Evolutionary conservation across 352 stramenopile species (phyloP).

Genomic region (Phytopythium helicoides): DNA sequence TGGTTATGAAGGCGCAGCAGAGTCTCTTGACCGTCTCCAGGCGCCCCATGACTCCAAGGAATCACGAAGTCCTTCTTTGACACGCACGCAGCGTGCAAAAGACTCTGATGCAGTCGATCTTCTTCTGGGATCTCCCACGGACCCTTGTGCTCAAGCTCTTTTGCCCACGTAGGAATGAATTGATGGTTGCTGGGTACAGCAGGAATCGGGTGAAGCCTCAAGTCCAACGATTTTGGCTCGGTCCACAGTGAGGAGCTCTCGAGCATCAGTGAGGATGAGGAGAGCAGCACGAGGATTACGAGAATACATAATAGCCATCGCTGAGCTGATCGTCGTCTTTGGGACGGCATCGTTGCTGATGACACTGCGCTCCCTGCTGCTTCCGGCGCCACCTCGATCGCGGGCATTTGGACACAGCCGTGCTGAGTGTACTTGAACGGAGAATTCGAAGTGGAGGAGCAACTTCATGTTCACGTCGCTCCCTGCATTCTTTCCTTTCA

Average conservation of each 20-base stretch:
- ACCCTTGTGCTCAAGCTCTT: neutral
- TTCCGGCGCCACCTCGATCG: too few species aligned
- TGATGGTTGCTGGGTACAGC: neutral
- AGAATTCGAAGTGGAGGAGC: too few species aligned
- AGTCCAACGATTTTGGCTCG: neutral
- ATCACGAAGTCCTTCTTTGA: conserved; percentile 27
- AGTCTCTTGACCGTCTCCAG: neutral
- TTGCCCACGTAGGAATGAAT: neutral
- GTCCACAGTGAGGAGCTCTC: neutral
- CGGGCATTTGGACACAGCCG: too few species aligned
- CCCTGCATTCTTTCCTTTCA: too few species aligned
- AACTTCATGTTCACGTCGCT: too few species aligned
- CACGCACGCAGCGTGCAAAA: conserved; percentile 32
- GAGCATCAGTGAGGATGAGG: conserved; percentile 1
- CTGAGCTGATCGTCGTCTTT: neutral
- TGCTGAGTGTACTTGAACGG: too few species aligned
- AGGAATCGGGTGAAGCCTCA: neutral
- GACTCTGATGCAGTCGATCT: conserved; percentile 31
- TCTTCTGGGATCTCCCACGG: conserved; percentile 13
- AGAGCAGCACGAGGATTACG: conserved; percentile 1
- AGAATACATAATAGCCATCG: conserved; percentile 1
- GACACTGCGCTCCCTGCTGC: neutral
- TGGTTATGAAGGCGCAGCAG: conserved; percentile 1
- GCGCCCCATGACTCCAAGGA: conserved; percentile 22
- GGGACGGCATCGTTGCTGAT: neutral